Base-by-base conservation (phyloP, 768 basidiomycete genomes). In the Crassisporium funariophilum region DNA sequence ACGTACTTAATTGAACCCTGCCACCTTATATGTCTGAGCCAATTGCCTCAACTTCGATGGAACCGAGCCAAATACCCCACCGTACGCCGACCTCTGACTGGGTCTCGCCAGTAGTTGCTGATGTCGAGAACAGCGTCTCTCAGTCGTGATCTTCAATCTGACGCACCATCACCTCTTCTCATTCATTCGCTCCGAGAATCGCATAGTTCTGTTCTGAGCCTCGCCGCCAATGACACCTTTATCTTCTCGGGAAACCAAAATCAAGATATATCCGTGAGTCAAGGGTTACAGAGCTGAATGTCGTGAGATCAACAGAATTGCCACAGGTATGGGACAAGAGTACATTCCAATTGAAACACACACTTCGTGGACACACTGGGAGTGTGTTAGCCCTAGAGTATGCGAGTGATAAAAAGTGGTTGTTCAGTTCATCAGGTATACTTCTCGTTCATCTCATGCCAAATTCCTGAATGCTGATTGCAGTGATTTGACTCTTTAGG, bases 381-480 rank as follows among this genome's bases (percentile, higher is more conserved):
- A 90, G 88, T 52, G 84, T 97, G 2, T 74, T 97, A 16, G 84
- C 85, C 7, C 70, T 97, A 37, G 85, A 88, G 56, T 79, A 88
- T 51, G 87, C 85, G 5, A 67, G 78, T 44, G 85, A 88, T 44
- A 85, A 82, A 58, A 72, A 78, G 36, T 95, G 93, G 93, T 61
- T 97, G 20, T 89, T 97, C 59, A 95, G 93, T 53, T 86, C 91
- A 4, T 93, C 91, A 36, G 88, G 92, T 89, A 62, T 48, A 77
- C 57, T 9, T 44, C 24, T 0, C 21, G 16, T 25, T 1, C 36
- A 39, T 29, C 35, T 16, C 40, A 15, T 19, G 2, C 21, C 27
- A 11, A 16, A 8, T 40, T 5, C 2, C 4, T 8, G 9, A 17
- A 15, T 37, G 27, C 16, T n/a, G 4, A 25, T 29, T 20, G 11